These are phyloP conservation scores for Cryptosporidium meleagridis DNA, from an alignment of 169 alveolate genomes.

Conservation along the genomic window DNA sequence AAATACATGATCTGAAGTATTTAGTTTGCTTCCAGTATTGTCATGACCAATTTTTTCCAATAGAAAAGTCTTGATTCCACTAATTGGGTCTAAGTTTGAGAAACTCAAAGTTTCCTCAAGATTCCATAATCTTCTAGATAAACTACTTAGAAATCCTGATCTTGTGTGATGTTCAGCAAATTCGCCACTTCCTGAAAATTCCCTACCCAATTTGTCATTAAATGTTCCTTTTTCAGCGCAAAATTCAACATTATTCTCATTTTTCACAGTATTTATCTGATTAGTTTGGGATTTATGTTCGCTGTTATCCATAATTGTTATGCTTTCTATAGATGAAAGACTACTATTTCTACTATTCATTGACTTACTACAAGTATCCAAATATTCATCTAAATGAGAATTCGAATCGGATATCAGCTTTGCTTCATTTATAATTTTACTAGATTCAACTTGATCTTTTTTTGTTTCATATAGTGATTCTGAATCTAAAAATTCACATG, in stretches of 20 bases:
- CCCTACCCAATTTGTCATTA: neutral
- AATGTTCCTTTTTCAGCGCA: neutral
- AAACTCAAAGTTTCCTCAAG: constrained; percentile 10
- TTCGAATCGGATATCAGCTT: neutral
- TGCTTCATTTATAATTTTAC: neutral
- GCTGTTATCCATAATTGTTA: neutral
- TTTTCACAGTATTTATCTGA: neutral
- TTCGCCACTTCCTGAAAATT: neutral
- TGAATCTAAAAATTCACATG: neutral
- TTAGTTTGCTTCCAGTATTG: neutral
- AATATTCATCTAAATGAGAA: constrained; percentile 7
- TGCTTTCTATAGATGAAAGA: constrained; percentile 40
- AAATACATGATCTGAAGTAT: neutral
- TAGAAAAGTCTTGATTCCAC: constrained; percentile 9
- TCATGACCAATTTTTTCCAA: neutral
- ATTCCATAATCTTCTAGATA: constrained; percentile 2
- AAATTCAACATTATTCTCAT: neutral
- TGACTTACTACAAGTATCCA: constrained; percentile 10
- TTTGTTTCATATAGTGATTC: neutral
- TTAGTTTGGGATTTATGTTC: neutral
- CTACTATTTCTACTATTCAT: constrained; percentile 9
- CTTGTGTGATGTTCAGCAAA: neutral
- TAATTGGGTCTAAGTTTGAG: constrained; percentile 3
- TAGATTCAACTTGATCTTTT: neutral
- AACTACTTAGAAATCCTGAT: neutral